Conservation (phyloP, 2,329 filamentous ascomycete species). For the Ophiostoma australiae region DNA sequence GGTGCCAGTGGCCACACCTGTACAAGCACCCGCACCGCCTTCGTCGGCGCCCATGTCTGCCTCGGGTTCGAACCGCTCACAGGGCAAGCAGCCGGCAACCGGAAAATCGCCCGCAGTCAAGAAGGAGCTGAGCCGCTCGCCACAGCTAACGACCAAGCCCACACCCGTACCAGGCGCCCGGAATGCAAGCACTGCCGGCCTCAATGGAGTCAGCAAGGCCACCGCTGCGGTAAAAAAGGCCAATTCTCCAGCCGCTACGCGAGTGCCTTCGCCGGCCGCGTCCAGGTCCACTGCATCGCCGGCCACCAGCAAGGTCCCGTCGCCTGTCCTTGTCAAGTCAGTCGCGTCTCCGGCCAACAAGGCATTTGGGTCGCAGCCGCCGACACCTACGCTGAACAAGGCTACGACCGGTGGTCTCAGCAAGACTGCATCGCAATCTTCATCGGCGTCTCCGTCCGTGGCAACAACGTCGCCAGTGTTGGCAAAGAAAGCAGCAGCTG, state of each 20-base stretch:
- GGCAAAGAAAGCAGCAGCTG: conserved; percentile 17
- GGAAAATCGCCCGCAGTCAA: conserved; percentile 20
- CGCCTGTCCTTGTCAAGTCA: conserved; percentile 24
- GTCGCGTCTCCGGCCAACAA: conserved; percentile 23
- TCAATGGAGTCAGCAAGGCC: conserved; percentile 3
- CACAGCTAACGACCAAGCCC: conserved; percentile 25
- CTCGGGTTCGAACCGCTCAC: conserved; percentile 12
- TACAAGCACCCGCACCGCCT: background rate
- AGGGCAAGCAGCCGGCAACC: background rate
- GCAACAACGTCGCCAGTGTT: conserved; percentile 29
- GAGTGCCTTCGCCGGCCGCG: conserved; percentile 21
- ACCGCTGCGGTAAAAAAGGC: conserved; percentile 15
- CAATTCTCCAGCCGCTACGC: conserved; percentile 26
- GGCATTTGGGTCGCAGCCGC: conserved; percentile 27
- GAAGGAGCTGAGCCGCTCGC: conserved; percentile 29
- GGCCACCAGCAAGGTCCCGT: conserved; percentile 19
- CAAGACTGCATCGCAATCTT: conserved; percentile 23
- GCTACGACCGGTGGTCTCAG: conserved; percentile 14
- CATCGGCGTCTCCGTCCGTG: conserved; percentile 24
- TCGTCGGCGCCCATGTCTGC: background rate
- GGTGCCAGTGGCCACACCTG: background rate
- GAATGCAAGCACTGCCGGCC: background rate
- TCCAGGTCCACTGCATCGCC: conserved; percentile 16
- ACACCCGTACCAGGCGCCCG: background rate
- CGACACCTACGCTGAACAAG: conserved; percentile 13